Conservation (phyloP, 139 green algal genomes). For the Haematococcus sp. region DNA sequence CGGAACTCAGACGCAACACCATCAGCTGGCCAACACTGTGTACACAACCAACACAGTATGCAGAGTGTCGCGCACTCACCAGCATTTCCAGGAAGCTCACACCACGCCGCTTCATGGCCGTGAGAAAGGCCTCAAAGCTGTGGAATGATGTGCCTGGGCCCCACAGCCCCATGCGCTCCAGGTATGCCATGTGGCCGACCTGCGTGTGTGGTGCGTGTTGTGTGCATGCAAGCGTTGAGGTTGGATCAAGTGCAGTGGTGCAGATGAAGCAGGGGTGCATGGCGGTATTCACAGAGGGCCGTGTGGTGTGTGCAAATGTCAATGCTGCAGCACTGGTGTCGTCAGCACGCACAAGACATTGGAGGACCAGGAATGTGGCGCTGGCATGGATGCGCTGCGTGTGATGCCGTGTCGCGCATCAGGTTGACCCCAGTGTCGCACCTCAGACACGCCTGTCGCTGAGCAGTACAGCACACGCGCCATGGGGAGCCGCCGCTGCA, state of each 20-base stretch:
- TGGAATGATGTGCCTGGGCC: constrained; percentile 43
- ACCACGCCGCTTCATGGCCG: constrained; percentile 66
- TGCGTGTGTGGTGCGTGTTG: no score
- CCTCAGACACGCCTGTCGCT: constrained; percentile 71
- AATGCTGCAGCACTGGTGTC: no score
- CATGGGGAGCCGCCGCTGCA: constrained; percentile 64
- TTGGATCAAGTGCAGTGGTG: background rate
- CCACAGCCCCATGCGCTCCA: constrained; percentile 82
- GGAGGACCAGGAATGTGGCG: no score
- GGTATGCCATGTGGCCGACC: constrained; percentile 79
- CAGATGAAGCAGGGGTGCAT: no score
- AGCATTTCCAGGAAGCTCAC: constrained; percentile 79
- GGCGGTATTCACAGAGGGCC: no score
- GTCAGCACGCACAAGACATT: no score
- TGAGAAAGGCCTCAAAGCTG: constrained; percentile 70
- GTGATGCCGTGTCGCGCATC: no score
- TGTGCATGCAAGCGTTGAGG: background rate
- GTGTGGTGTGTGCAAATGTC: no score
- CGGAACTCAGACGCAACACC: background rate
- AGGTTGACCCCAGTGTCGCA: no score
- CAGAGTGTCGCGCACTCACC: no score
- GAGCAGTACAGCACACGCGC: constrained; percentile 82
- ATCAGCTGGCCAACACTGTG: constrained; percentile 15
- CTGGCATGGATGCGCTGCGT: no score
- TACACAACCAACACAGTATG: no score